Conservation (phyloP, 441 rosid species). For the Aquilaria agallochum region DNA sequence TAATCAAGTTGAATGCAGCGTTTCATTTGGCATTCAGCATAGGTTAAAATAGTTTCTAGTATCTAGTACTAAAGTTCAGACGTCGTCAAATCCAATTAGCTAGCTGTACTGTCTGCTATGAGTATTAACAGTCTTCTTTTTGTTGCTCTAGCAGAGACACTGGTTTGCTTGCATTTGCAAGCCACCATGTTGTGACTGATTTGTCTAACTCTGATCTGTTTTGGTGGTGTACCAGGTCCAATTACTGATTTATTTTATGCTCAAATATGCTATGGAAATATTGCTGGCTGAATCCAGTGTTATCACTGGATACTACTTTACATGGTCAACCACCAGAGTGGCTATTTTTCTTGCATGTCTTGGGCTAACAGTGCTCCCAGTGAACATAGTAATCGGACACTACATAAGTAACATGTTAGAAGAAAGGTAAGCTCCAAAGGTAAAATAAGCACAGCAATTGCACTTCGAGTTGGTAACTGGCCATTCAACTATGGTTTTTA, state of each 20-base stretch:
- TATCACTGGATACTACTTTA: slow-evolving; percentile 40
- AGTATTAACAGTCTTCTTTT: background rate
- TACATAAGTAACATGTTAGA: slow-evolving; percentile 54
- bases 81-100: too few relatives aligned
- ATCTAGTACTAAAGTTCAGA: too few relatives aligned
- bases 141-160: background rate
- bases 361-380: slow-evolving; percentile 54
- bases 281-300: slow-evolving; percentile 52
- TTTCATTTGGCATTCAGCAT: too few relatives aligned
- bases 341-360: slow-evolving; percentile 55
- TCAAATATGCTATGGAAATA: slow-evolving; percentile 58
- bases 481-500: background rate
- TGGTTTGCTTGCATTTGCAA: background rate
- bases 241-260: slow-evolving; percentile 48
- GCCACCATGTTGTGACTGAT: background rate
- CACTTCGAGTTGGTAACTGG: background rate
- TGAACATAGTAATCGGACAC: slow-evolving; percentile 44
- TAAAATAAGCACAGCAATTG: background rate
- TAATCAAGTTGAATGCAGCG: too few relatives aligned
- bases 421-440: slow-evolving; percentile 43
- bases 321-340: slow-evolving; percentile 41
- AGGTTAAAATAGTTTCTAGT: too few relatives aligned
- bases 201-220: slow-evolving; percentile 6
- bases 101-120: too few relatives aligned
- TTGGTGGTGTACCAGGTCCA: slow-evolving; percentile 39